Conservation (phyloP, 345 rosid species). For the Eucalyptus erythrocorys region DNA sequence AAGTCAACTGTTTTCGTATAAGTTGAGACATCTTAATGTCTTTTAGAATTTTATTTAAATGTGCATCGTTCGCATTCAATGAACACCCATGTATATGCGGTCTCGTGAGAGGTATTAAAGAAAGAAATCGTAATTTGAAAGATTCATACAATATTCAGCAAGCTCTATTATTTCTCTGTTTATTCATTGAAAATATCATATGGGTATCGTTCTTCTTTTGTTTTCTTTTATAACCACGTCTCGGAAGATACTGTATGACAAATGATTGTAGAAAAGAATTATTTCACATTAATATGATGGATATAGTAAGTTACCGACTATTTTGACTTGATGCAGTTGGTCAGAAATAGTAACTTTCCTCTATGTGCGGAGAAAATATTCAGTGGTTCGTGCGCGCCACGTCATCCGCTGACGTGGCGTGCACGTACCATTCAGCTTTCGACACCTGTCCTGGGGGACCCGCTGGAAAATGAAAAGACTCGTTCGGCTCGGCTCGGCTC, state of each 20-base stretch:
- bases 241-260: neutral
- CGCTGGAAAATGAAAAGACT: no score
- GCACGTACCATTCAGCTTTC: no score
- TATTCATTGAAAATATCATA: neutral
- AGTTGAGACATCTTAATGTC: no score
- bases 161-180: fast-evolving
- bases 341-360: fast-evolving
- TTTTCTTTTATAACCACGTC: neutral
- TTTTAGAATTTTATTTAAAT: no score
- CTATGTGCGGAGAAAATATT: no score
- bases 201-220: fast-evolving
- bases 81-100: neutral
- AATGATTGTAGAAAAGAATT: fast-evolving
- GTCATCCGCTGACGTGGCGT: no score
- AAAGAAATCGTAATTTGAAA: neutral
- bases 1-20: no score
- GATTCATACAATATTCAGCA: neutral
- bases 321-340: fast-evolving
- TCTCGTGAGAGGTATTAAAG: neutral
- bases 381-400: no score
- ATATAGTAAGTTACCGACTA: no score
- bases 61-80: no score
- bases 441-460: no score
- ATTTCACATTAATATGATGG: neutral
- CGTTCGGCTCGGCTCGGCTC: no score